These are phyloP conservation scores for Boletellus ananas DNA, from an alignment of 768 basidiomycete species.

Conservation along the genomic window DNA sequence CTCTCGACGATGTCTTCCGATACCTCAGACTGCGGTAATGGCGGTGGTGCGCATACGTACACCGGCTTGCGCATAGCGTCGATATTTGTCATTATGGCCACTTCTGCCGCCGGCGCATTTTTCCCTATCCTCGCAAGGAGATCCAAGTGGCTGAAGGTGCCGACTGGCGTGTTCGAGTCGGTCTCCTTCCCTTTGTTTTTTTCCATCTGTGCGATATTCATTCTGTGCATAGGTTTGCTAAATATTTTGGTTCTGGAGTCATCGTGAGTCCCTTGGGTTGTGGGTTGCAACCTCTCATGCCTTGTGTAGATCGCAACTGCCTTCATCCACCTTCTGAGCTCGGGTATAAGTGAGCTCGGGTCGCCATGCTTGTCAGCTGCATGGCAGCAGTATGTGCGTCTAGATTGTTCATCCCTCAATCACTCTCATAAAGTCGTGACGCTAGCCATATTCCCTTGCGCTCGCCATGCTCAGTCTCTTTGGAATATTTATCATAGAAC, in stretches of 20 bases:
- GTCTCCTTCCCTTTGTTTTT: slow-evolving; percentile 21
- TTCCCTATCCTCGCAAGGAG: slow-evolving; percentile 67
- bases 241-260: slow-evolving; percentile 89
- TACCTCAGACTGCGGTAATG: slow-evolving; percentile 41
- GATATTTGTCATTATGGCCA: slow-evolving; percentile 67
- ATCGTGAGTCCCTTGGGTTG: slow-evolving; percentile 50
- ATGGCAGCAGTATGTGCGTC: slow-evolving; percentile 74
- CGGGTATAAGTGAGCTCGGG: slow-evolving; percentile 67
- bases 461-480: slow-evolving; percentile 82
- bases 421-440: background rate
- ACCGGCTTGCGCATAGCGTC: slow-evolving; percentile 62
- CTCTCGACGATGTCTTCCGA: slow-evolving; percentile 20
- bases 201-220: background rate
- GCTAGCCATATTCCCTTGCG: slow-evolving; percentile 77
- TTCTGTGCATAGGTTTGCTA: slow-evolving; percentile 57
- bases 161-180: slow-evolving; percentile 58
- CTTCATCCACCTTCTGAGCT: slow-evolving; percentile 78
- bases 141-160: slow-evolving; percentile 41
- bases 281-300: background rate
- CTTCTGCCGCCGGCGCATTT: slow-evolving; percentile 57
- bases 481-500: slow-evolving; percentile 76
- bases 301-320: slow-evolving; percentile 74
- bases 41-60: slow-evolving; percentile 48
- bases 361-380: slow-evolving; percentile 64
- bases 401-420: background rate